Evolutionary conservation across 805 yeast species (phyloP), one percentile per base, ranked within the genome.

Genomic region (Vanderwaltozyma yarrowii): DNA sequence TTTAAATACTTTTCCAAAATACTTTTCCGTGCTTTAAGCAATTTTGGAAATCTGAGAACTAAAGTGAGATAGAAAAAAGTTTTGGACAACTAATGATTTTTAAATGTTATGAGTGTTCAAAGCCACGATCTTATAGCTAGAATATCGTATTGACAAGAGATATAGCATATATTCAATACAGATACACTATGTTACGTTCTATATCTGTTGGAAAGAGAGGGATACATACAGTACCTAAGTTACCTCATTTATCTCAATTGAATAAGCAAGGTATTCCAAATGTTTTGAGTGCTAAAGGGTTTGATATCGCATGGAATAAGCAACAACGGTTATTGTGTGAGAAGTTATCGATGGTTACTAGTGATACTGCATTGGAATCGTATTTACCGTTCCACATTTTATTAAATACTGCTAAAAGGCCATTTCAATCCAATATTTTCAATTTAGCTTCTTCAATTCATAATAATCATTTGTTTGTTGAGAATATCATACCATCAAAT

Each of bases 361-460:
- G 71, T 35, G 96, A 94, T 13, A 83, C 95, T 1, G 80, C 76
- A 39, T 71, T 78, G 56, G 96, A 86, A 60, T 71, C 81, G 7
- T 75, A 82, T 56, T 64, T 71, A 15, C 89, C 95, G 3, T 75
- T 80, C 57, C 82, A 82, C 44, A 74, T 85, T 38, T 57, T 78
- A 41, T 61, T 76, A 42, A 71, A 77, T 46, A 76, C 92, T 1
- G 80, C 87, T 3, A 72, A 73, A 50, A 73, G 76, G 45, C 67
- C 82, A 23, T 73, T 76, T 23, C 73, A 74, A 50, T 78, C 87
- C 25, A 73, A 74, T 39, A 45, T 58, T n/a, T 88, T 80, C 69
- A 92, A 88, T 62, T 75, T 71, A 53, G 96, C 97, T 3, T 83
- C 95, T 4, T 94, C 83, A 57, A 78, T 87, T 2, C 89, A 83